A percentile compares a stretch with the other conserved stretches of the same genome.
phyloP scores from a whole-genome alignment of 768 basidiomycete genomes.

The Favolaschia claudopus region DNA sequence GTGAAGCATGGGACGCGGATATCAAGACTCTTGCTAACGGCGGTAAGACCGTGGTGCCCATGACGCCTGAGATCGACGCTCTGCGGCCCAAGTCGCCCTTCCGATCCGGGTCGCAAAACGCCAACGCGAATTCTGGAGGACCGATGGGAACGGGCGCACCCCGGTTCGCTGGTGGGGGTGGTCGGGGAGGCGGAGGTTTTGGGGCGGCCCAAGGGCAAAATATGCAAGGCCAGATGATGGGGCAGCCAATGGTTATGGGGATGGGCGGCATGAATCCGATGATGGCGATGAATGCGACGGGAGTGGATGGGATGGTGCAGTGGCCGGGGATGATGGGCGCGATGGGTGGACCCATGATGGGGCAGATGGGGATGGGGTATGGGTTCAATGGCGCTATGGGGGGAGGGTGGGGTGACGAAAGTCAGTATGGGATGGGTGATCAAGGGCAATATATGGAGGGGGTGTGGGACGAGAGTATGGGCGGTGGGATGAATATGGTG shows the following conservation, averaged over 20 bases:
- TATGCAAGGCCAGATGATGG: slow-evolving; percentile 20
- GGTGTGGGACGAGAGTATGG: slow-evolving; percentile 45
- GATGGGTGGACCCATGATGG: slow-evolving; percentile 38
- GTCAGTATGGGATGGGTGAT: slow-evolving; percentile 36
- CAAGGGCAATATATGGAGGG: slow-evolving; percentile 46
- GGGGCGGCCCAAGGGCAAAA: neutral
- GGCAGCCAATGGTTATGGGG: slow-evolving; percentile 27
- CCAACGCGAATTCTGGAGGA: slow-evolving; percentile 31
- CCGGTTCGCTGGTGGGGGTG: slow-evolving; percentile 15
- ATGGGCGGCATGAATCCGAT: too few species aligned
- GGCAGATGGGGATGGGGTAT: slow-evolving; percentile 34
- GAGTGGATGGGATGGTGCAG: slow-evolving; percentile 15
- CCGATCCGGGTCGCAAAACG: slow-evolving; percentile 40
- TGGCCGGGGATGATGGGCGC: slow-evolving; percentile 27
- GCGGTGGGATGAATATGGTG: slow-evolving; percentile 50
- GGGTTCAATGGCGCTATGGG: slow-evolving; percentile 45
- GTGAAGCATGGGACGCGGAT: slow-evolving; percentile 70
- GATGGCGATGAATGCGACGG: slow-evolving; percentile 12
- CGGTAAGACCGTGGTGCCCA: slow-evolving; percentile 71
- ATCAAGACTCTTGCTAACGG: slow-evolving; percentile 61
- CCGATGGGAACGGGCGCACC: slow-evolving; percentile 20
- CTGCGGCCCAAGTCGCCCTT: slow-evolving; percentile 88
- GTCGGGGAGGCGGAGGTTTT: slow-evolving; percentile 19
- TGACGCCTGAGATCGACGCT: slow-evolving; percentile 81
- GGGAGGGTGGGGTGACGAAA: slow-evolving; percentile 30